Conservation (phyloP, 2,329 filamentous ascomycete genomes). For the Ustulina deusta region DNA sequence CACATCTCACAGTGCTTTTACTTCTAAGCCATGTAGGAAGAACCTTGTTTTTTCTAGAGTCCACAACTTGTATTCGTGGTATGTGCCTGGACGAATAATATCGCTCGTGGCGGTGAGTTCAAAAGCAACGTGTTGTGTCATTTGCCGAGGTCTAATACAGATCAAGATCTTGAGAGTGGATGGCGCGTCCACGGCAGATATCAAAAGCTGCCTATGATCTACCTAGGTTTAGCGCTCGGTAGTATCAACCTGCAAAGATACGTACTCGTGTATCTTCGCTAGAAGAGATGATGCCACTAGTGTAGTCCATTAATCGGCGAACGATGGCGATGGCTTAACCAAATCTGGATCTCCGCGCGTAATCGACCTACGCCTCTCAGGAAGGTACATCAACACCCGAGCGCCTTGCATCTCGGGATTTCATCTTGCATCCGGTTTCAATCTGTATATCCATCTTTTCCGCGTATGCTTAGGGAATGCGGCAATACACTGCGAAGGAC, state of each 20-base stretch:
- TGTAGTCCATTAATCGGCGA: slow-evolving; percentile 17
- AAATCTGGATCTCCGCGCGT: slow-evolving; percentile 25
- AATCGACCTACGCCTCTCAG: slow-evolving; percentile 21
- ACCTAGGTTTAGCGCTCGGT: slow-evolving; percentile 17
- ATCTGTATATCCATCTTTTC: slow-evolving; percentile 2
- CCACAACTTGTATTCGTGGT: background rate
- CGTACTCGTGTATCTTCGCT: background rate
- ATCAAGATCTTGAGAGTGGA: background rate
- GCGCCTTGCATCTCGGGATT: slow-evolving; percentile 28
- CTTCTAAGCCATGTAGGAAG: background rate
- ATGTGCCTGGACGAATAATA: background rate
- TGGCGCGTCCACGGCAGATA: slow-evolving; percentile 25
- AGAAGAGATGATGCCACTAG: slow-evolving; percentile 14
- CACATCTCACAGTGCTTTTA: background rate
- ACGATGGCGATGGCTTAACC: slow-evolving; percentile 27
- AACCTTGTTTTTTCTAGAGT: background rate
- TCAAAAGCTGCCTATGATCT: slow-evolving; percentile 16
- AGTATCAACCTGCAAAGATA: slow-evolving; percentile 13
- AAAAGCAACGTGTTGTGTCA: background rate
- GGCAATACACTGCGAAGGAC: slow-evolving; percentile 38
- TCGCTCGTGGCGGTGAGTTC: slow-evolving; percentile 21
- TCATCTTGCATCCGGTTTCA: slow-evolving; percentile 27
- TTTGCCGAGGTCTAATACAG: slow-evolving; percentile 9
- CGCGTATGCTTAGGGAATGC: background rate
- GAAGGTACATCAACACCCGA: slow-evolving; percentile 9